Evolutionary conservation across 139 green algal genomes (phyloP), one percentile per base, ranked within the genome.

Genomic region (Mesotaenium endlicherianum): DNA sequence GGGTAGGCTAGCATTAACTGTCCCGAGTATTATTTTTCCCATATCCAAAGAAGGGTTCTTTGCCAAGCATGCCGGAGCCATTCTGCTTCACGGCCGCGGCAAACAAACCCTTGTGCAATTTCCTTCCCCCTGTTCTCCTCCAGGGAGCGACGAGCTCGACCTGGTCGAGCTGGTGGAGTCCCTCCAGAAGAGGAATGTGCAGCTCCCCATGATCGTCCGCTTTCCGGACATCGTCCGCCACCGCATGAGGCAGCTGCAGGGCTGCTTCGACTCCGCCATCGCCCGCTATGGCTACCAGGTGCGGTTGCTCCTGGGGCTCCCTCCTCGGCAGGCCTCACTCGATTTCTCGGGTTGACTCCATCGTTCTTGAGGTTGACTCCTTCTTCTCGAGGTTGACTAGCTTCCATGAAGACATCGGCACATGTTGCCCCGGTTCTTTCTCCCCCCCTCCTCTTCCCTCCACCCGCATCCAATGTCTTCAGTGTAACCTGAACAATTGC

Each of bases 171-270:
- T 89, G 39, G 38, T 89, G 74, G 39, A 89, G 3, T 49, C 74
- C 39, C 45, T 91, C 2, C 38, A 59, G 14, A 57, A 50, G 17
- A 39, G 59, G 26, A 42, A 42, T 20, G 41, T 90, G 26, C n/a
- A 80, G 38, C 42, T 79, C 2, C 86, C 86, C 34, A 83, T 90
- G 34, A 41, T 90, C 26, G 43, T 90, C 34, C 87, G 85, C 26
- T 90, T 90, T 60, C 86, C 86, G 2, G 76, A 90, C 34, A 90
- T 90, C 34, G 43, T 91, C 43, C 74, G 42, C 26, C 31, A 90
- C 45, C 44, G 86, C 8, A 84, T 90, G 55, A 17, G 39, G 14
- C 58, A 77, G 60, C 86, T 90, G 17, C 86, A 90, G 36, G 49
- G 70, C 17, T 89, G 86, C 59, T 90, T 90, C 34, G 64, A 91